A percentile compares a stretch with the other conserved stretches of the same genome.
Evolutionary conservation across 352 stramenopile genomes (phyloP).

Genomic region (Globisporangium emineosum): DNA sequence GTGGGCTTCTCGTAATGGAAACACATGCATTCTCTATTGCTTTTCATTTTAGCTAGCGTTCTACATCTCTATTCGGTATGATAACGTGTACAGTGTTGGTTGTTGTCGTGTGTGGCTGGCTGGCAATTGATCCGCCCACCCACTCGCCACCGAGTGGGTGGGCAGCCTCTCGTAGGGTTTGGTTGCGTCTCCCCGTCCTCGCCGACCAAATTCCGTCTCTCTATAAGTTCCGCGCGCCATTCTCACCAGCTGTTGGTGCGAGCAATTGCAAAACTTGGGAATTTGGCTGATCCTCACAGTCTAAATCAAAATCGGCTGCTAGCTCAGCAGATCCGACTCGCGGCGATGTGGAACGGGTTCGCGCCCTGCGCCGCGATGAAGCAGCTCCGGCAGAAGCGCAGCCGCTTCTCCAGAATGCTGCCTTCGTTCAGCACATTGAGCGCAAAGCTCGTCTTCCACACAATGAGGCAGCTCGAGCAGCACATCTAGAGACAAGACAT

Average conservation of each 20-base stretch:
- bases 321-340: constrained; percentile 4
- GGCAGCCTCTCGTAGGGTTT: no score
- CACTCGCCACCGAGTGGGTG: no score
- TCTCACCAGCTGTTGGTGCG: no score
- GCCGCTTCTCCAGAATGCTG: constrained; percentile 15
- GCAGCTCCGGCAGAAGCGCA: constrained; percentile 20
- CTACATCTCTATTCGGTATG: neutral
- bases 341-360: constrained; percentile 16
- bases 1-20: neutral
- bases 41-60: neutral
- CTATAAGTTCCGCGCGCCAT: no score
- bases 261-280: no score
- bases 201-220: no score
- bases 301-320: no score
- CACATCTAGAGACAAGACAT: constrained; percentile 8
- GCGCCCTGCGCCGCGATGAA: constrained; percentile 14
- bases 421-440: constrained; percentile 12
- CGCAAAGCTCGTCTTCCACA: constrained; percentile 20
- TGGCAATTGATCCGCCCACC: neutral
- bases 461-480: constrained; percentile 19
- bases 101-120: neutral
- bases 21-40: neutral
- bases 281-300: no score
- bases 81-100: neutral
- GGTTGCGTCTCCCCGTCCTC: no score